Conservation (phyloP, 495 filamentous ascomycete species). For the Trichoderma asperelloides region DNA sequence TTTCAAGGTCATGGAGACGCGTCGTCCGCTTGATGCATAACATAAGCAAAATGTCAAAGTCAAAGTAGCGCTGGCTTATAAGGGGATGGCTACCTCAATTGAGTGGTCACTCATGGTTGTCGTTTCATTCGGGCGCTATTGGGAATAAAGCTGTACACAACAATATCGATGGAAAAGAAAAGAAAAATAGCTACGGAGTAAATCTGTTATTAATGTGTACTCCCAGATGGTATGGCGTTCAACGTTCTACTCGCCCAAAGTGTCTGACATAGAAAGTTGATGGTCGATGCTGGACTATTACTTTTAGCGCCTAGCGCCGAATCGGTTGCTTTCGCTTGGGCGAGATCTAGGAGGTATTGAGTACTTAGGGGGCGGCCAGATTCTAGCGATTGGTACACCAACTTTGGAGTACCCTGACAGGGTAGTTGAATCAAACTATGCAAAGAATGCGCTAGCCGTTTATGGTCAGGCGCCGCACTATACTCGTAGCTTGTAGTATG, state of each 20-base stretch:
- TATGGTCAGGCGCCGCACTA: neutral
- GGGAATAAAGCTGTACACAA: neutral
- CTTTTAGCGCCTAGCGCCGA: no score
- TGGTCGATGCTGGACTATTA: no score
- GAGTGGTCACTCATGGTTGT: neutral
- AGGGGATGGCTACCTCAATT: neutral
- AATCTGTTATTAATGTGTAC: neutral
- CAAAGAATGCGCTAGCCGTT: neutral
- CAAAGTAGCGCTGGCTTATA: neutral
- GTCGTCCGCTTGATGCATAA: slow-evolving; percentile 22
- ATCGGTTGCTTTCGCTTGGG: neutral
- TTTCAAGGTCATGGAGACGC: slow-evolving; percentile 45
- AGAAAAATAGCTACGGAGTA: neutral
- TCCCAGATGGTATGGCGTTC: neutral
- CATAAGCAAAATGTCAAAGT: slow-evolving; percentile 12
- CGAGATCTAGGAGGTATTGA: neutral
- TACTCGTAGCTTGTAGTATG: neutral
- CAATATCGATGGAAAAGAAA: neutral
- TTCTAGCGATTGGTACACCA: neutral
- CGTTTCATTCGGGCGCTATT: neutral
- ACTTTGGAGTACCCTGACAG: neutral
- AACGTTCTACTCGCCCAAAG: neutral
- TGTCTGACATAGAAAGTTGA: neutral
- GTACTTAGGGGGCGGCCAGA: neutral
- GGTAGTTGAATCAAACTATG: neutral